phyloP scores from a whole-genome alignment of 2,329 filamentous ascomycete genomes.

The Fusarium sp. region DNA sequence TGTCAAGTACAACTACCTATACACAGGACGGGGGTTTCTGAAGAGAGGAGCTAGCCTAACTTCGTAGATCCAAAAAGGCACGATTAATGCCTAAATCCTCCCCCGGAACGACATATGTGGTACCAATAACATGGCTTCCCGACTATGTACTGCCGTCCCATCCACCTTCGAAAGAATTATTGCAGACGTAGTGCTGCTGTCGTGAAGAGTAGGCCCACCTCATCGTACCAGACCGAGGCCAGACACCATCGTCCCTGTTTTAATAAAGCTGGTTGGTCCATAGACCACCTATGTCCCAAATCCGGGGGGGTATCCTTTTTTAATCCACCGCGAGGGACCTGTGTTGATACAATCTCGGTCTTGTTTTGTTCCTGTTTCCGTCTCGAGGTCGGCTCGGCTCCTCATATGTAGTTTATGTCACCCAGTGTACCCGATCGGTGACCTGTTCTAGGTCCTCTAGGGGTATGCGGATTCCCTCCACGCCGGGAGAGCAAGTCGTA shows the following conservation, averaged over 20 bases:
- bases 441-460: slow-evolving; percentile 38
- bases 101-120: slow-evolving; percentile 37
- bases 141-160: slow-evolving; percentile 30
- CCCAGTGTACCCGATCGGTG: slow-evolving; percentile 44
- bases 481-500: slow-evolving; percentile 42
- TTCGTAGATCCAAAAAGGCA: slow-evolving; percentile 43
- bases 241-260: slow-evolving; percentile 44
- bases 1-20: slow-evolving; percentile 56
- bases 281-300: slow-evolving; percentile 34
- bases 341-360: slow-evolving; percentile 52
- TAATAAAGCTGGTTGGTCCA: slow-evolving; percentile 36
- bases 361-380: slow-evolving; percentile 47
- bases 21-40: slow-evolving; percentile 49
- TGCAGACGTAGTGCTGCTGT: slow-evolving; percentile 47
- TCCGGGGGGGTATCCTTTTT: slow-evolving; percentile 45
- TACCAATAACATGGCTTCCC: slow-evolving; percentile 22
- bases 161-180: slow-evolving; percentile 48
- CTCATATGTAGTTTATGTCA: slow-evolving; percentile 47
- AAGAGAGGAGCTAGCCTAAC: slow-evolving; percentile 42
- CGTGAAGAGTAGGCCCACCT: slow-evolving; percentile 48
- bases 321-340: slow-evolving; percentile 45
- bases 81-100: slow-evolving; percentile 40
- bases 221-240: slow-evolving; percentile 49
- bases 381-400: slow-evolving; percentile 48
- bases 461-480: slow-evolving; percentile 30